Evolutionary conservation across 2,329 filamentous ascomycete species (phyloP), one percentile per base, ranked within the genome.

Genomic region (Malbranchea zuffiana): DNA sequence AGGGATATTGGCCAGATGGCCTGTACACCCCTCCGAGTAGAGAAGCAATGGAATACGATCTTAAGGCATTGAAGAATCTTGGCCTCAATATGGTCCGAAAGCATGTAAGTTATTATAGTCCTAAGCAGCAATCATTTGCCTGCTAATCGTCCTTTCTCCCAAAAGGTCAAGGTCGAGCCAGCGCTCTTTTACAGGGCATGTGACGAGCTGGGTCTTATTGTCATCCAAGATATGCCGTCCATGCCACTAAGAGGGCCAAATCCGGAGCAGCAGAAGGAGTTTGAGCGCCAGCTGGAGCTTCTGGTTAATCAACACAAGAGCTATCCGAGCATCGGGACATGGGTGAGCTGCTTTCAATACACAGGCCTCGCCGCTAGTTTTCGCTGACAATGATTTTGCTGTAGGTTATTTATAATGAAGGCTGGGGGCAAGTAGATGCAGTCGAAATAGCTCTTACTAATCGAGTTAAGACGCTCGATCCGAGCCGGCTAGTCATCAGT

Each of bases 181-280:
- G 74, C 75, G 8, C 54, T 82, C 5, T 83, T 77, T 53, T 82
- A 82, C 51, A 68, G 70, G 12, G 76, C 78, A 3, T 79, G 75
- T 40, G 79, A 83, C 33, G 65, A 74, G 42, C 54, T 82, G 1
- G 79, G 79, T 1, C 53, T 82, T 11, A 53, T 82, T 17, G 67
- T 83, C 4, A 74, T 82, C 31, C 79, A 82, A 50, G 80, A 83
- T 43, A 83, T 83, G 79, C 78, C 78, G 0, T 69, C 75, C 2
- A 56, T 81, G 38, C 56, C 59, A 45, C 41, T 52, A 47, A 7
- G 46, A 42, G 4, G 49, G 57, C 62, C 64, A 0, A 46, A 60
- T 52, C 54, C 57, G 1, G 60, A 53, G 1, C 67, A 80, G 43
- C 77, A 82, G 50, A 57, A 60, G 4, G 79, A 83, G 47, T 83